Conservation (phyloP, 78 protist species). For the Diacronema lutheri region DNA sequence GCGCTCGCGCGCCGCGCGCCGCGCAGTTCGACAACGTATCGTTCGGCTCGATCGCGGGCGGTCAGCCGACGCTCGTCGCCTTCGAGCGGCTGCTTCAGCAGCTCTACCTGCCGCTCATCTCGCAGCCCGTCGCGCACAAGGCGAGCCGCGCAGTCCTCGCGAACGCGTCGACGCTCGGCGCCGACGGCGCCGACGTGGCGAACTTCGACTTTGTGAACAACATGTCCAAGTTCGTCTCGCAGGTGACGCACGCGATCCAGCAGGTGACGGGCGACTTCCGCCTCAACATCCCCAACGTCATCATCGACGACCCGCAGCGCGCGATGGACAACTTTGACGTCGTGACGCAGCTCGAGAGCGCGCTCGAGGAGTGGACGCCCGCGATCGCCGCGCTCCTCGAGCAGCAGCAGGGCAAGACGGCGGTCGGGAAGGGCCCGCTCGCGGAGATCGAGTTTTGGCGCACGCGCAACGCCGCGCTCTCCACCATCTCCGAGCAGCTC, state of each 20-base stretch:
- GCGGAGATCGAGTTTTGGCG: slow-evolving; percentile 81
- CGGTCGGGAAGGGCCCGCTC: slow-evolving; percentile 61
- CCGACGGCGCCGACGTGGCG: neutral
- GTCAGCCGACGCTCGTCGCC: neutral
- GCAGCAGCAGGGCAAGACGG: neutral
- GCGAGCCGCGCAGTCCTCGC: neutral
- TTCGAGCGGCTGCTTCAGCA: slow-evolving; percentile 23
- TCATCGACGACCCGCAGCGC: slow-evolving; percentile 22
- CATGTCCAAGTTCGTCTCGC: slow-evolving; percentile 38
- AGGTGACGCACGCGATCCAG: slow-evolving; percentile 27
- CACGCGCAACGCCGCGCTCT: slow-evolving; percentile 40
- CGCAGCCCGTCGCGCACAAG: neutral
- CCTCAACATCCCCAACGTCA: slow-evolving; percentile 31
- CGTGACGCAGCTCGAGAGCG: slow-evolving; percentile 19
- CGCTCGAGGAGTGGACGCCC: slow-evolving; percentile 41
- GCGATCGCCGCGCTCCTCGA: slow-evolving; percentile 14
- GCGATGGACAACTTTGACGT: slow-evolving; percentile 29
- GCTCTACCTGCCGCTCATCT: slow-evolving; percentile 33
- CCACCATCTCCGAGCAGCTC: slow-evolving; percentile 73
- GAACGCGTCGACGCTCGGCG: neutral
- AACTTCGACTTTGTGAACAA: neutral
- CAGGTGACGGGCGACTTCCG: slow-evolving; percentile 45
- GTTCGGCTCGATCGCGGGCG: no score
- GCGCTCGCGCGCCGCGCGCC: no score
- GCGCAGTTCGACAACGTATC: no score